These are phyloP conservation scores for Daedalea quercina DNA, from an alignment of 768 basidiomycete species.

Conservation along the genomic window DNA sequence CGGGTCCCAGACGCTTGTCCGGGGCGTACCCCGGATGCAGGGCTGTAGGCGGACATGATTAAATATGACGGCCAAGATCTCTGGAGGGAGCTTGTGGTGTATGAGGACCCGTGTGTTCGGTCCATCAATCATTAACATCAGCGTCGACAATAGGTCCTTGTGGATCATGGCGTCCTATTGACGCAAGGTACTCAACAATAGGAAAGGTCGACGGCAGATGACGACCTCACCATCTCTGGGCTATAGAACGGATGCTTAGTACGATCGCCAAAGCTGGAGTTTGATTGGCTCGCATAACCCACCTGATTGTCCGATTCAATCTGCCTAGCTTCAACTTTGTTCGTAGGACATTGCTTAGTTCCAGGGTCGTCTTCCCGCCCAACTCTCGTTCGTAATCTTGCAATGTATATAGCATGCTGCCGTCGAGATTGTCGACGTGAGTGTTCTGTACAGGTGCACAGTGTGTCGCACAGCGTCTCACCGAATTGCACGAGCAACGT, in stretches of 20 bases:
- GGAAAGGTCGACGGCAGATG: neutral
- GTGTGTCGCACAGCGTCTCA: too few species aligned
- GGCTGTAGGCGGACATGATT: neutral
- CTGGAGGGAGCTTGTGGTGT: neutral
- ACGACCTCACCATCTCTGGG: neutral
- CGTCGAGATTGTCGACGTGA: too few species aligned
- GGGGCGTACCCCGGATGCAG: neutral
- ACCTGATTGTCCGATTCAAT: neutral
- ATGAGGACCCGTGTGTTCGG: neutral
- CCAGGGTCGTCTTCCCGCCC: neutral
- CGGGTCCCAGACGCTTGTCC: neutral
- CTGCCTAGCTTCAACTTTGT: neutral
- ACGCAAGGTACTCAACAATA: neutral
- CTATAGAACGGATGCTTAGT: neutral
- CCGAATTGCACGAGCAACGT: too few species aligned
- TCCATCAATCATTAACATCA: neutral
- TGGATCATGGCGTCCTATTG: neutral
- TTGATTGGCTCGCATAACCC: too few species aligned
- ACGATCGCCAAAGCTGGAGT: neutral
- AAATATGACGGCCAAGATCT: neutral
- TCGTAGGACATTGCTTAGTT: neutral
- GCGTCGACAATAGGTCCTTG: neutral
- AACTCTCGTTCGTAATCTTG: neutral
- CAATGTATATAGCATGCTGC: neutral
- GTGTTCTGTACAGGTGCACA: too few species aligned